Evolutionary conservation across 2,329 filamentous ascomycete species (phyloP).

Genomic region (Beauveria brongniartii): DNA sequence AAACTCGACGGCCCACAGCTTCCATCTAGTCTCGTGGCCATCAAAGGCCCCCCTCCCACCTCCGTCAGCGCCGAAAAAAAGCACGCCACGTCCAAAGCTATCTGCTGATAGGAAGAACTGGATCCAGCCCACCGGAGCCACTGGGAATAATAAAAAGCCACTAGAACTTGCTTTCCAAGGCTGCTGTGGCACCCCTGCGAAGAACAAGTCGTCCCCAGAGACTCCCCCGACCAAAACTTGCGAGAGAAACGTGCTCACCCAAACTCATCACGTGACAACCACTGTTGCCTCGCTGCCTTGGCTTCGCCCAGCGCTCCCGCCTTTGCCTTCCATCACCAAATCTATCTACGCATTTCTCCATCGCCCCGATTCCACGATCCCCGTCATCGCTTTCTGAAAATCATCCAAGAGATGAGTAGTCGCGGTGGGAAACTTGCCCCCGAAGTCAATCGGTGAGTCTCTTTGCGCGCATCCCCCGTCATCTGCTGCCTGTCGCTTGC

Average conservation of each 20-base stretch:
- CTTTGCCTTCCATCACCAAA: constrained; percentile 12
- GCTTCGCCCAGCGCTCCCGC: not conserved
- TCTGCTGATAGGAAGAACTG: not conserved
- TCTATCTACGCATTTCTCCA: constrained; percentile 4
- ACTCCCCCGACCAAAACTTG: not conserved
- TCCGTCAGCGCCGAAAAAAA: not conserved
- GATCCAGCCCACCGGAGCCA: not conserved
- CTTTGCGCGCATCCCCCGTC: not conserved
- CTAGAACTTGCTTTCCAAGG: not conserved
- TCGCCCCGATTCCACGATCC: constrained; percentile 8
- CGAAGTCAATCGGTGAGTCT: constrained; percentile 85
- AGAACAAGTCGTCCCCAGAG: not conserved
- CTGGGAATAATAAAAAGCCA: not conserved
- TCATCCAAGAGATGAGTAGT: constrained; percentile 84
- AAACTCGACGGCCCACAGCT: not conserved
- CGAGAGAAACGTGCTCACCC: not conserved
- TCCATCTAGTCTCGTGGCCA: not conserved
- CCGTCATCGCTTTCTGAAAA: constrained; percentile 15
- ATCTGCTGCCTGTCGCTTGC: not conserved
- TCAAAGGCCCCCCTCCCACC: not conserved
- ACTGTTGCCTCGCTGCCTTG: not conserved
- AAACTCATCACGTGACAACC: not conserved
- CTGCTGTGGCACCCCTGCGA: not conserved
- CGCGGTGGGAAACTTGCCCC: constrained; percentile 94
- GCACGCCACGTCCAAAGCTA: not conserved